Base-by-base conservation (phyloP, 495 filamentous ascomycete species). In the Melanomma pulvis-pyrius region DNA sequence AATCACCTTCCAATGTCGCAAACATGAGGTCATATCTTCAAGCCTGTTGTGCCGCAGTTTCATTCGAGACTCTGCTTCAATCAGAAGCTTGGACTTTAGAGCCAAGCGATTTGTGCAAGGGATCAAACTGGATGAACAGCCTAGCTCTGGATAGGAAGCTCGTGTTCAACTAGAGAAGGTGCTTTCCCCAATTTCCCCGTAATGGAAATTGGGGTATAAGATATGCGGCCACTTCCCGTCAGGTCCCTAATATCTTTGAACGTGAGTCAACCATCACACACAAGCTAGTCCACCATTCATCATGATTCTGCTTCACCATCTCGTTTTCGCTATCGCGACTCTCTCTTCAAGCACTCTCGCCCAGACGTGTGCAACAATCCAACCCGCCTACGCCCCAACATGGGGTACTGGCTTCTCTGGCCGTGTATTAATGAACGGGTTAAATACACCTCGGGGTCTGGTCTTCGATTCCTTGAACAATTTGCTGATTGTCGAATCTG, bases 401-500 rank as follows among this genome's bases (percentile, higher is more conserved):
- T 55, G 49, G 60, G 60, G 50, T 21, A 61, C 74, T 48, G 88
- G 85, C 9, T 91, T 85, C 76, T 71, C 73, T 1, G 81, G 80
- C 15, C 77, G 82, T 29, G 77, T 90, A 13, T 74, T 89, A 12
- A 82, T 79, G 24, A 80, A 76, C 0, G 80, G 79, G 5, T 73
- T 91, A 25, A 67, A 67, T 0, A 73, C 59, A 5, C 87, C 88
- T 22, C 81, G 88, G 8, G 79, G 83, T 25, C 77, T 91, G 39
- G 70, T 82, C 2, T 81, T 90, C 60, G 88, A 91, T 71, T 68
- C 36, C 9, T 66, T 68, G 3, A 86, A 86, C 1, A 82, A 81
- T 21, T 74, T 91, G 19, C 78, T 91, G 0, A 83, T 90, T 19
- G 77, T 89, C 3, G 77, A 89, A 55, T 47, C 75, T 9, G 78